Conservation (phyloP, 2,329 filamentous ascomycete species). For the Aspergillus luchuensis region DNA sequence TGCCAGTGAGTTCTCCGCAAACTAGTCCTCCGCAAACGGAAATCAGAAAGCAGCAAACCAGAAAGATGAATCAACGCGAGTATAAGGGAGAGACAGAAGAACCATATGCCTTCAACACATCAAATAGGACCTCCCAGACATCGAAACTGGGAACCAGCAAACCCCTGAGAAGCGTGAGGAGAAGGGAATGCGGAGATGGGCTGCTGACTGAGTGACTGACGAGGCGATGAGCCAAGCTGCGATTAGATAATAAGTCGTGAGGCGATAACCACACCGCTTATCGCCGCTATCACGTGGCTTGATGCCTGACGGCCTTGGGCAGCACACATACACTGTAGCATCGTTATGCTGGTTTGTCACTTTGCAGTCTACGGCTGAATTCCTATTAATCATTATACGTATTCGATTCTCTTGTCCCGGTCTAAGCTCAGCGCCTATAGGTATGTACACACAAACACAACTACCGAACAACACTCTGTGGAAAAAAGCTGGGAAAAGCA, state of each 20-base stretch:
- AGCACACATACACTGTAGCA: background rate
- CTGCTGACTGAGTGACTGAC: background rate
- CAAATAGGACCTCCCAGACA: background rate
- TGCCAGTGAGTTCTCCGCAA: background rate
- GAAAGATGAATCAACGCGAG: background rate
- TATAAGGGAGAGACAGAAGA: background rate
- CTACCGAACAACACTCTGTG: slow-evolving; percentile 12
- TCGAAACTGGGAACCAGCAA: background rate
- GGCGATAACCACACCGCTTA: slow-evolving; percentile 17
- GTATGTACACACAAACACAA: slow-evolving; percentile 26
- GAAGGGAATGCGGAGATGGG: background rate
- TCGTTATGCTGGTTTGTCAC: background rate
- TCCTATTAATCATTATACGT: background rate
- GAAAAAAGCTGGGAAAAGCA: slow-evolving; percentile 16
- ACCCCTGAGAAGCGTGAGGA: slow-evolving; percentile 4
- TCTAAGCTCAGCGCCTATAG: slow-evolving; percentile 19
- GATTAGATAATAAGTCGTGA: background rate
- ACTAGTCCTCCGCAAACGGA: background rate
- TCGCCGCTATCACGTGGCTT: slow-evolving; percentile 17
- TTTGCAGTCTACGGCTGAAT: too few species aligned
- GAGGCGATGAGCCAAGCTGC: background rate
- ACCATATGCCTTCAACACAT: background rate
- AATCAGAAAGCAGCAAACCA: background rate
- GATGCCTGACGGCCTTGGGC: background rate
- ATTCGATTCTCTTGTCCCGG: slow-evolving; percentile 14